Percentiles rank a stretch among this genome's conserved stretches.
Evolutionary conservation across 78 protist genomes (phyloP).

Genomic region (Chrysochromulina tobinii): DNA sequence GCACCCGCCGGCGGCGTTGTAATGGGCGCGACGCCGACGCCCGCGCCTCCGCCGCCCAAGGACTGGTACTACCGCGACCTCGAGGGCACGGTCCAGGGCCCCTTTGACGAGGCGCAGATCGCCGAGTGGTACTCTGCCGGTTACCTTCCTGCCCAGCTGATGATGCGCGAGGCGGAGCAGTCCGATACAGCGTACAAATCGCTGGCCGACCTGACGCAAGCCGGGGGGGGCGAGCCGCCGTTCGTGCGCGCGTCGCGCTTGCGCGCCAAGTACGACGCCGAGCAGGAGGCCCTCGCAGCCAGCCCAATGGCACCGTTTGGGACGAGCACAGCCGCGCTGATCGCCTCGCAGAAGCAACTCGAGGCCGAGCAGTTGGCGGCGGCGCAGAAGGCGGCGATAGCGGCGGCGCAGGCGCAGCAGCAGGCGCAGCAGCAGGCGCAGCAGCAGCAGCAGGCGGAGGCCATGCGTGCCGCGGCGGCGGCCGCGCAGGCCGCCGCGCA

Average conservation of each 20-base stretch:
- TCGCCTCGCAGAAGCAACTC: too few species aligned
- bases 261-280: not conserved
- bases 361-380: not conserved
- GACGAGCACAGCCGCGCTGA: too few species aligned
- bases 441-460: not conserved
- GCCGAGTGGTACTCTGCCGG: not conserved
- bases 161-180: not conserved
- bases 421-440: not conserved
- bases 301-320: too few species aligned
- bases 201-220: not conserved
- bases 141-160: not conserved
- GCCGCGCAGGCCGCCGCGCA: not conserved
- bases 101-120: not conserved
- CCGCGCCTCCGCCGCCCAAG: not conserved
- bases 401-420: not conserved
- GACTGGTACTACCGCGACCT: slow-evolving; percentile 20
- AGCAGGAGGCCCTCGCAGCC: not conserved
- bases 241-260: not conserved
- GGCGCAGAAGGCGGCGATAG: not conserved
- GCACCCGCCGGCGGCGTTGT: not conserved
- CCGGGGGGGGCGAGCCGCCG: not conserved
- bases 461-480: not conserved
- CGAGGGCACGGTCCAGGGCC: not conserved
- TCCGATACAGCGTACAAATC: not conserved
- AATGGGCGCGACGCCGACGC: not conserved